phyloP scores from a whole-genome alignment of 2,329 filamentous ascomycete species.

The Rutstroemia sp. region DNA sequence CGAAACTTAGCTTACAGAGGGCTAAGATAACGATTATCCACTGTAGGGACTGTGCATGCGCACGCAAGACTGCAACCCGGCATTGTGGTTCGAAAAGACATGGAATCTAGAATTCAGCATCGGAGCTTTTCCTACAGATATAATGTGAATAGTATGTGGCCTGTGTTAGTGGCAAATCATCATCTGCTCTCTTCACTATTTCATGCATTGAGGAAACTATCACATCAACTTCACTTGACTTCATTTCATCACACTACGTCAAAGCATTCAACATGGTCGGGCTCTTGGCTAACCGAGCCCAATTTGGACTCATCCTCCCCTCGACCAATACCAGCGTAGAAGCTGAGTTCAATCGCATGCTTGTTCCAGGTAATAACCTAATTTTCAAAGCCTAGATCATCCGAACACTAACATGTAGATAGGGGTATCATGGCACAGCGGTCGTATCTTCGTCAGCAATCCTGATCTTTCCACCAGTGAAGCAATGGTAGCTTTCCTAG shows the following conservation, averaged over 20 bases:
- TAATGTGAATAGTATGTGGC: background rate
- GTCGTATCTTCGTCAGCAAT: slow-evolving; percentile 28
- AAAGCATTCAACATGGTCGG: background rate
- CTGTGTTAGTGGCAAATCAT: background rate
- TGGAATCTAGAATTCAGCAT: background rate
- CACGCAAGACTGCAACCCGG: background rate
- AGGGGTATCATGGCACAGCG: slow-evolving; percentile 22
- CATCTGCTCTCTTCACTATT: no score
- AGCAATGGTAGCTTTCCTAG: slow-evolving; percentile 28
- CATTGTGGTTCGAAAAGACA: background rate
- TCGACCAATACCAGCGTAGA: slow-evolving; percentile 32
- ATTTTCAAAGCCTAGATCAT: background rate
- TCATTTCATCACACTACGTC: background rate
- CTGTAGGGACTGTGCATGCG: background rate
- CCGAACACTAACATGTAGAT: background rate
- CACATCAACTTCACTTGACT: no score
- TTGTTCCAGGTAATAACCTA: slow-evolving; percentile 17
- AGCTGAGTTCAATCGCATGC: slow-evolving; percentile 30
- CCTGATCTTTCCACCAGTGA: slow-evolving; percentile 26
- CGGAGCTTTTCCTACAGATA: background rate
- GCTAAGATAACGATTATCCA: background rate
- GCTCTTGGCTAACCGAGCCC: background rate
- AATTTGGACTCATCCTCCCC: slow-evolving; percentile 29
- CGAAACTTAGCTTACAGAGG: background rate
- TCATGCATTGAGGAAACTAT: no score